Evolutionary conservation across 2,329 filamentous ascomycete species (phyloP), one percentile per base, ranked within the genome.

Genomic region (Sporothrix curviconia): DNA sequence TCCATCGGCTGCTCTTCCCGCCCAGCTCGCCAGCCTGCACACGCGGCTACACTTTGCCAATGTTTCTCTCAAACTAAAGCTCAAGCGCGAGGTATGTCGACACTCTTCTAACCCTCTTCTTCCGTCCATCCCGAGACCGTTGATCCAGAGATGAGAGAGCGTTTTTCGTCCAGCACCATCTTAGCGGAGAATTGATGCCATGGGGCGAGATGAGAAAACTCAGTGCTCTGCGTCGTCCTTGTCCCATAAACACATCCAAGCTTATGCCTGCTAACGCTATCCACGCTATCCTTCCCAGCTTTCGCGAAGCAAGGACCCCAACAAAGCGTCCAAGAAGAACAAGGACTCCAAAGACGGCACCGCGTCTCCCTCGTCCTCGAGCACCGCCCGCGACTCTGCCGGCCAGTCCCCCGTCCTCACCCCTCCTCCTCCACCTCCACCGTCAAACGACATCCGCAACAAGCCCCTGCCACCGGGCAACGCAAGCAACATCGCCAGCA

Each of bases 351-450:
- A 87, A 71, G 83, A 86, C 71, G 90, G 90, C 70, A 90, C 89
- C 63, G 84, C 89, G 47, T 95, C 92, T 59, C 90, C 91, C 55
- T 87, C 84, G 63, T 83, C 83, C 61, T 66, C 70, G 56, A 82
- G 82, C 61, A 66, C 69, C 58, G 70, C 79, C 63, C 72, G 80
- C 71, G 79, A 85, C 66, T 39, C 61, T 3, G 67, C 66, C 7
- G 79, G 77, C 63, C 82, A 85, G 71, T 86, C 83, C 42, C 83
- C 83, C 50, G 77, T 78, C 61, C 71, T 83, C 59, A 96, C 92
- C 28, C 92, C 22, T 90, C 90, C 46, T 96, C 92, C 50, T 96
- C 92, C 54, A 89, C 89, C 54, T 92, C 91, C 57, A 87, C 90
- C 62, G 79, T 96, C 66, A 89, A n/a, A 87, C 74, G 92, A 96